Evolutionary conservation across 2,329 filamentous ascomycete species (phyloP).

Genomic region (Leptographium galeiforme): DNA sequence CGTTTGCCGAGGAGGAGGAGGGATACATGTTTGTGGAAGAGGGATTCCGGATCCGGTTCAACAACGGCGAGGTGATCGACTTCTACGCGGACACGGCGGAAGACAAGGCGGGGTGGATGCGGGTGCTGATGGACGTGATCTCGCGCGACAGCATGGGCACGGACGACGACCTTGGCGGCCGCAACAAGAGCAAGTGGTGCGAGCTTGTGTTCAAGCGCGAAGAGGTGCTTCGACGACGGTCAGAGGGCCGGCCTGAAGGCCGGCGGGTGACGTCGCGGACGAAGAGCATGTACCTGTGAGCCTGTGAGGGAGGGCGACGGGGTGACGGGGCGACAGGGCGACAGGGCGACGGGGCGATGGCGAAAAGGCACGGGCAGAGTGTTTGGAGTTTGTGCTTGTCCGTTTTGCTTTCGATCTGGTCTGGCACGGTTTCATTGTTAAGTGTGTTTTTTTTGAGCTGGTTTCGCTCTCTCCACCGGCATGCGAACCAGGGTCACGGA

Average conservation of each 20-base stretch:
- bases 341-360: not conserved
- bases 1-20: constrained; percentile 95
- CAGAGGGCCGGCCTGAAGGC: constrained; percentile 36
- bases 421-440: not conserved
- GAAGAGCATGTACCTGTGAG: constrained; percentile 42
- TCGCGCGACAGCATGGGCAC: constrained; percentile 33
- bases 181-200: constrained; percentile 48
- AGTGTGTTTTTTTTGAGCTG: not conserved
- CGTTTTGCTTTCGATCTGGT: not conserved
- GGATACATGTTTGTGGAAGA: constrained; percentile 99
- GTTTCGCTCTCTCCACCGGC: constrained; percentile 5
- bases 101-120: constrained; percentile 93
- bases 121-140: constrained; percentile 61
- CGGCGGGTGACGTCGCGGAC: constrained; percentile 40
- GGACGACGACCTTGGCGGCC: constrained; percentile 29
- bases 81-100: constrained; percentile 86
- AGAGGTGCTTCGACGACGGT: constrained; percentile 41
- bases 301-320: not conserved
- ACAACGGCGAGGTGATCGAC: constrained; percentile 95
- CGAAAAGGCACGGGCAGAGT: constrained; percentile 2
- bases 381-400: not conserved
- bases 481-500: constrained; percentile 5
- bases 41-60: constrained; percentile 96
- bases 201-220: constrained; percentile 53
- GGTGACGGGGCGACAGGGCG: not conserved